Evolutionary conservation across 2,329 filamentous ascomycete species (phyloP), one percentile per base, ranked within the genome.

Genomic region (Rhytidhysteron rufulum): DNA sequence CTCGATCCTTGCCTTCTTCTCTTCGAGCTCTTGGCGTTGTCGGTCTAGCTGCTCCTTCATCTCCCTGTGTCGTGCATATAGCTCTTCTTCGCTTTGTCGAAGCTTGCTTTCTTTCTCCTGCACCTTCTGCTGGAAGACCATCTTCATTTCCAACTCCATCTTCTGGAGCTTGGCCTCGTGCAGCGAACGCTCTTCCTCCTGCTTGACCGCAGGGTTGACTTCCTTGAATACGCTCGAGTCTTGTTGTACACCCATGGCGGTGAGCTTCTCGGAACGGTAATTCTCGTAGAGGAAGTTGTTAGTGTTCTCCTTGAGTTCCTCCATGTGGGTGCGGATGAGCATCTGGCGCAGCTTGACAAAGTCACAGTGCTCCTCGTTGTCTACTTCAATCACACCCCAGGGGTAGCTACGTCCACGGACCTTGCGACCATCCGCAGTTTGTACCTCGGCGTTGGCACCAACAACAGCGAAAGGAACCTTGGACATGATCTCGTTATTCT

Each of bases 81-180:
- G 77, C 78, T 98, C 93, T 70, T 98, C 93, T 72, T 98, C 93
- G 78, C 89, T 95, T 75, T 97, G 93, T 77, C 95, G 95, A 68
- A 98, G 78, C 75, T 98, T 98, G 81, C 88, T 95, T 75, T 98
- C 93, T 79, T 98, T 98, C 72, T 98, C 93, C 53, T 88, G 83
- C 22, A 98, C 93, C 85, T 98, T 98, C 70, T 98, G 93, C 71
- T 97, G 93, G 88, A 98, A 98, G 56, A 98, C 93, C 88, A 96
- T 95, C 88, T 98, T 98, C 93, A 98, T 98, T 72, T 98, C 93
- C 63, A 89, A 83, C 73, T 98, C 93, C 93, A 98, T 98, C 88
- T 98, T 98, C 70, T 91, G 88, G 58, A 98, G 88, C 79, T 98
- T 98, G 79, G 96, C 90, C 75, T 98, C 93, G 79, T 98, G 93